Percentiles rank a stretch among this genome's conserved stretches.
phyloP scores from a whole-genome alignment of 805 yeast genomes.

The Saccharomyces paradoxus region DNA sequence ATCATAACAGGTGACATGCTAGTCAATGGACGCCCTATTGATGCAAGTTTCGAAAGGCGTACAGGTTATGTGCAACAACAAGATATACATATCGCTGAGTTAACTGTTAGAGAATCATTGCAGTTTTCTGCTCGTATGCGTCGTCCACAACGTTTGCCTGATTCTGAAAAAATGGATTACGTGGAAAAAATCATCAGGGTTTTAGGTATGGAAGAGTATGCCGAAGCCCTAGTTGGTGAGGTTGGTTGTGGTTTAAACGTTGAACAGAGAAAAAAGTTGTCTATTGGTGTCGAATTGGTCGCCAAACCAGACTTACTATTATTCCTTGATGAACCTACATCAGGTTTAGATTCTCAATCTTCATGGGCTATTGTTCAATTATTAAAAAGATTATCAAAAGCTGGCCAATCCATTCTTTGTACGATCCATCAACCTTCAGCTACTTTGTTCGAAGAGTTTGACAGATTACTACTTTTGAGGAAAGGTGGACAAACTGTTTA shows the following conservation, averaged over 20 bases:
- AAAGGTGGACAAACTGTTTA: conserved; percentile 44
- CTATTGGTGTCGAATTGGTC: conserved; percentile 41
- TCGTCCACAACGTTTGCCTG: conserved; percentile 38
- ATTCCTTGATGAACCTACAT: conserved; percentile 47
- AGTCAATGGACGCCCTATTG: conserved; percentile 44
- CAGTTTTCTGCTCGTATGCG: conserved; percentile 43
- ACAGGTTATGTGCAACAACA: conserved; percentile 54
- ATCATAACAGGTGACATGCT: conserved; percentile 49
- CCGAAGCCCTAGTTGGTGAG: conserved; percentile 45
- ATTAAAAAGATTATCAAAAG: conserved; percentile 36
- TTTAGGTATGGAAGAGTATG: conserved; percentile 44
- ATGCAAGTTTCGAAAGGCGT: conserved; percentile 43
- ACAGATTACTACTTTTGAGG: conserved; percentile 39
- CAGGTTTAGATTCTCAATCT: conserved; percentile 46
- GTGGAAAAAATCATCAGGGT: conserved; percentile 44
- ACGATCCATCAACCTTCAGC: conserved; percentile 54
- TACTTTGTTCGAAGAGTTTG: conserved; percentile 40
- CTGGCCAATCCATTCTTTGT: conserved; percentile 47
- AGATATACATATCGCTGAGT: conserved; percentile 40
- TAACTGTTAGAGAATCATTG: conserved; percentile 32
- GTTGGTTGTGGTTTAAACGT: conserved; percentile 38
- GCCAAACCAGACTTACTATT: conserved; percentile 40
- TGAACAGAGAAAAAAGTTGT: conserved; percentile 37
- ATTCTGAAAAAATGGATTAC: conserved; percentile 37
- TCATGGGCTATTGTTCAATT: conserved; percentile 44